Evolutionary conservation across 2,329 filamentous ascomycete species (phyloP), one percentile per base, ranked within the genome.

Genomic region (Neurospora sp.): DNA sequence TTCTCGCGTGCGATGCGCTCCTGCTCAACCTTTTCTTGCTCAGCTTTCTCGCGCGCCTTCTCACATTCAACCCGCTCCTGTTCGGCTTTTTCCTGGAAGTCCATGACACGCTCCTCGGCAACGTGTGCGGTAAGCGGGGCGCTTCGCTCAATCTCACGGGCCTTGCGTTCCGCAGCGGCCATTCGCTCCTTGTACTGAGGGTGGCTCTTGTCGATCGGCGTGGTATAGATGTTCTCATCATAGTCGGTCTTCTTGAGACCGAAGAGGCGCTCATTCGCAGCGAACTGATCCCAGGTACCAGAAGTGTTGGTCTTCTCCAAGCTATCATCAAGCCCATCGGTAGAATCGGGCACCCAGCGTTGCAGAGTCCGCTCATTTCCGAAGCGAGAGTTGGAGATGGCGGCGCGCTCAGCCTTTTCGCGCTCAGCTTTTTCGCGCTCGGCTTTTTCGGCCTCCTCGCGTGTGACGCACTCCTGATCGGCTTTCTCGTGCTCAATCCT

Each of bases 191-290:
- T 90, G 80, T 96, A 97, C 69, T 91, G 85, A 1, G 96, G 94
- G 75, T 97, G 90, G 73, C 81, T 91, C 77, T 90, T 93, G 80
- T 99, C 89, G 77, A 99, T 96, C 58, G 88, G 82, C 10, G 96
- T 99, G 1, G 96, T 99, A 82, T 99, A 99, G 58, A 96, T 89
- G 75, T 92, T 93, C 81, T 98, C 96, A 77, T 98, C 90, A 78
- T 98, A 99, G 76, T 93, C 93, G 68, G 91, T 96, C 80, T 36
- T 7, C 33, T 89, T 93, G 46, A 96, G 82, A 42, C 96, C 96
- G 77, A 97, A 98, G 38, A 93, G 88, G 70, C 89, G 86, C 80
- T 96, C 92, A 77, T 98, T 98, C 73, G 87, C 90, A 70, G 92
- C 91, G 77, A 99, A 99, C 79, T 99, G 96, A 78, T 99, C 95